phyloP scores from a whole-genome alignment of 2,329 filamentous ascomycete species.

The Lecanicillium sp. region DNA sequence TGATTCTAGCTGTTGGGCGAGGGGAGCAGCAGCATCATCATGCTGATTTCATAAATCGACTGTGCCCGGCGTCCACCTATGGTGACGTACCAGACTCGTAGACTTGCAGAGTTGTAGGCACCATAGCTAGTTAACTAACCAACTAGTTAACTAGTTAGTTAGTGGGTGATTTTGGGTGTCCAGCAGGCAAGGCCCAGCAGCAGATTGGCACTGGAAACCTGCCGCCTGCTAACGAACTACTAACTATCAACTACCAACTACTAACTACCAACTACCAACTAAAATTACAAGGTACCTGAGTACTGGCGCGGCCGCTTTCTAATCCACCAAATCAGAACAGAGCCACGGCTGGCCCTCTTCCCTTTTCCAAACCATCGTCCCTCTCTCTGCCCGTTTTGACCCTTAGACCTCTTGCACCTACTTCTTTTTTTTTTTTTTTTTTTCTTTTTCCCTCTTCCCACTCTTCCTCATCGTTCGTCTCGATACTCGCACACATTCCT shows the following conservation, averaged over 20 bases:
- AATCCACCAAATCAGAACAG: conserved; percentile 1
- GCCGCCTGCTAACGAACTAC: too few species aligned
- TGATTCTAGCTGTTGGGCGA: neutral
- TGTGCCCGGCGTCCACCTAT: neutral
- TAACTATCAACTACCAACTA: neutral
- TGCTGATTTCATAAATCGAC: conserved; percentile 6
- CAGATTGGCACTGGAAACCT: too few species aligned
- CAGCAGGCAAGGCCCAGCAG: too few species aligned
- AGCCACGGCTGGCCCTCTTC: neutral
- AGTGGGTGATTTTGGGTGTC: too few species aligned
- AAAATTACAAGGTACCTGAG: neutral
- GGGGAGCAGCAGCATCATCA: neutral
- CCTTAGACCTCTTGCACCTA: neutral
- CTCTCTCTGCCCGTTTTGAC: neutral
- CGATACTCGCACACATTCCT: neutral
- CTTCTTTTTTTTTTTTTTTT: neutral
- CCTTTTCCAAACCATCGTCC: neutral
- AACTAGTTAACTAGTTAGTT: too few species aligned
- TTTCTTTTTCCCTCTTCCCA: neutral
- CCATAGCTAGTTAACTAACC: too few species aligned
- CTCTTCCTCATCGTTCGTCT: too few species aligned
- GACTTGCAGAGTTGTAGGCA: too few species aligned
- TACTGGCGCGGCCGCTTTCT: neutral
- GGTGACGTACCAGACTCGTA: conserved; percentile 1
- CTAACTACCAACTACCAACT: neutral